These are phyloP conservation scores for Barnettozyma populi DNA, from an alignment of 805 yeast species.

Conservation along the genomic window DNA sequence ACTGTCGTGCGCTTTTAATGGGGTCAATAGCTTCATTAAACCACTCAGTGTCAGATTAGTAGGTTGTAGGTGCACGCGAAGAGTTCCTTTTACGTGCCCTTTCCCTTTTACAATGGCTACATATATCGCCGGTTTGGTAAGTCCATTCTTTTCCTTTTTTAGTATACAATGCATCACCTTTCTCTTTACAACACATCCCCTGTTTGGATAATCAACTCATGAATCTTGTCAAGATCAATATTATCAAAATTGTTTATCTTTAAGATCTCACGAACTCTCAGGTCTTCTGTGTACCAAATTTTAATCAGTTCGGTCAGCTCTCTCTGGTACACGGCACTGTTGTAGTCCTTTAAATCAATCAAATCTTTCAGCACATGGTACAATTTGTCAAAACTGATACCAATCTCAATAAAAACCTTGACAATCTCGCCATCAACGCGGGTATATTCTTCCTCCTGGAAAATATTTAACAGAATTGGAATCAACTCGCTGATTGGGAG, in stretches of 20 bases:
- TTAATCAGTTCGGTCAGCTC: constrained; percentile 64
- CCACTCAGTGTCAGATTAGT: too few species aligned
- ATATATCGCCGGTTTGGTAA: too few species aligned
- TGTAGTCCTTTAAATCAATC: constrained; percentile 54
- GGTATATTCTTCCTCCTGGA: constrained; percentile 37
- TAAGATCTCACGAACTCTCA: constrained; percentile 49
- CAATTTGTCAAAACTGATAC: constrained; percentile 57
- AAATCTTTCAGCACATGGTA: constrained; percentile 60
- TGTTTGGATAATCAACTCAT: constrained; percentile 9
- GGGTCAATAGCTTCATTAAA: background rate
- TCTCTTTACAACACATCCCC: constrained; percentile 8
- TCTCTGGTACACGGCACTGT: constrained; percentile 40
- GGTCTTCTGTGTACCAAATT: constrained; percentile 62
- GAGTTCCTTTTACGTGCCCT: too few species aligned
- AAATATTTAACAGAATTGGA: constrained; percentile 55
- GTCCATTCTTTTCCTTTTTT: background rate
- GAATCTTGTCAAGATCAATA: constrained; percentile 8
- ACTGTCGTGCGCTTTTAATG: background rate
- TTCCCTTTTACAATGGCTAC: too few species aligned
- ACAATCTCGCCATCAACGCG: constrained; percentile 45
- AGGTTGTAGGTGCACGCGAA: too few species aligned
- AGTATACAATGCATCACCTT: background rate
- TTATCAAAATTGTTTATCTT: constrained; percentile 35
- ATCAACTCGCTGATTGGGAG: constrained; percentile 74
- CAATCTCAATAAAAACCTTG: constrained; percentile 58